These are phyloP conservation scores for Neopestalotiopsis sp. DNA, from an alignment of 2,329 filamentous ascomycete species.

Conservation along the genomic window DNA sequence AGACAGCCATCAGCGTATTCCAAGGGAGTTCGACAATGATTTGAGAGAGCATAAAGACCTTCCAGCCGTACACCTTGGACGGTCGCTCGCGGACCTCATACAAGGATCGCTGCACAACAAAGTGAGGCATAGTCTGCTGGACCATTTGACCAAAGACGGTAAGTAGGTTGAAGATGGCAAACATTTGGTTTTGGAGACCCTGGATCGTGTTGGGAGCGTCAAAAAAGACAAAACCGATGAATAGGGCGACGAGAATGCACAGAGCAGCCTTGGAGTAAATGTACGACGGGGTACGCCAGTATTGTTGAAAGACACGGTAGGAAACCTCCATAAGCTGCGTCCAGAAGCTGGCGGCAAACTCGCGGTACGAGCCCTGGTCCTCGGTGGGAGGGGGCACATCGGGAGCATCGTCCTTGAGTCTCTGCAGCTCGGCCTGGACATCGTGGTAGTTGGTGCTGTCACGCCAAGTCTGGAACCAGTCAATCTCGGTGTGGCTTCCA, in stretches of 20 bases:
- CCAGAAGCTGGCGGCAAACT: constrained; percentile 79
- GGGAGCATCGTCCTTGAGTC: constrained; percentile 57
- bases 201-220: constrained; percentile 72
- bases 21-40: constrained; percentile 84
- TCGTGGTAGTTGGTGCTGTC: constrained; percentile 40
- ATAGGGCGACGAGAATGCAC: constrained; percentile 65
- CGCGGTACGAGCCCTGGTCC: constrained; percentile 59
- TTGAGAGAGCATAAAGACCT: constrained; percentile 80
- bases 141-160: constrained; percentile 80
- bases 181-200: constrained; percentile 82
- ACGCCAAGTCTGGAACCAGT: constrained; percentile 64
- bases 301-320: constrained; percentile 77
- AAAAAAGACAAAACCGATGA: constrained; percentile 82
- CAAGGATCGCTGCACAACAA: constrained; percentile 76
- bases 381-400: constrained; percentile 32
- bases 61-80: constrained; percentile 82
- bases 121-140: constrained; percentile 81
- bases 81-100: constrained; percentile 85
- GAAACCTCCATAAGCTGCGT: constrained; percentile 71
- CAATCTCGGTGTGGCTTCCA: constrained; percentile 62
- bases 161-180: constrained; percentile 79
- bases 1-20: constrained; percentile 74
- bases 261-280: constrained; percentile 76
- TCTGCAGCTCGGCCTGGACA: constrained; percentile 60
- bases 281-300: constrained; percentile 82